Base-by-base conservation (phyloP, 805 yeast genomes). In the Clavispora santaluciae region DNA sequence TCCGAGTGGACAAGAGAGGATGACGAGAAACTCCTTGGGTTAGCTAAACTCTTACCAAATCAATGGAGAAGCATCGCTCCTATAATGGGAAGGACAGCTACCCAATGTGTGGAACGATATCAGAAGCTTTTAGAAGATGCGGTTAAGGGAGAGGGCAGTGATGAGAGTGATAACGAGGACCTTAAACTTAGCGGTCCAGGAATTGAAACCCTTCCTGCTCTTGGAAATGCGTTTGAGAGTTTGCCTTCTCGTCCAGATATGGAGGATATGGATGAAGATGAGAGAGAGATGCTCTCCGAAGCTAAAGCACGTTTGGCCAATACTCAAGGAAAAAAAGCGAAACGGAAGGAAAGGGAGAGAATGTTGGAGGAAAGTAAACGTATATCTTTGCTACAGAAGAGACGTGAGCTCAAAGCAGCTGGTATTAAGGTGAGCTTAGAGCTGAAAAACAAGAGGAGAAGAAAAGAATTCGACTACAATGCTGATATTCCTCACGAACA, bases 61-160 rank as follows among this genome's bases (percentile, higher is more conserved):
- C 97, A 90, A 63, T 91, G 99, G 99, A 75, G 95, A 35, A 79
- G 93, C 1, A 86, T 93, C n/a, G 84, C 95, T 1, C 78, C 86
- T 6, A 60, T 81, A 8, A 67, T 90, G 59, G 89, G 90, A 0
- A 68, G 97, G 44, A 86, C 97, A 0, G 91, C 96, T 0, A 81
- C 86, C 11, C 85, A 84, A 44, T 87, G 95, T 61, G 78, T 87
- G 8, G 95, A 88, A 49, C 66, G 97, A 41, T 91, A 88, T 57
- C 95, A 86, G 56, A 72, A 69, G 48, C 66, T 89, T 16, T 57
- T 89, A 13, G 82, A 78, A 38, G 82, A 75, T 37, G 70, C 70
- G 3, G 39, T 46, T 3, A 47, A 49, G 8, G 49, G 44, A 9
- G 51, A 41, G 5, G 50, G 34, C 8, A 69, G 64, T 12, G 64